Percentiles rank a stretch among this genome's conserved stretches.
Evolutionary conservation across 805 yeast genomes (phyloP).

Genomic region (Torulaspora quercuum): DNA sequence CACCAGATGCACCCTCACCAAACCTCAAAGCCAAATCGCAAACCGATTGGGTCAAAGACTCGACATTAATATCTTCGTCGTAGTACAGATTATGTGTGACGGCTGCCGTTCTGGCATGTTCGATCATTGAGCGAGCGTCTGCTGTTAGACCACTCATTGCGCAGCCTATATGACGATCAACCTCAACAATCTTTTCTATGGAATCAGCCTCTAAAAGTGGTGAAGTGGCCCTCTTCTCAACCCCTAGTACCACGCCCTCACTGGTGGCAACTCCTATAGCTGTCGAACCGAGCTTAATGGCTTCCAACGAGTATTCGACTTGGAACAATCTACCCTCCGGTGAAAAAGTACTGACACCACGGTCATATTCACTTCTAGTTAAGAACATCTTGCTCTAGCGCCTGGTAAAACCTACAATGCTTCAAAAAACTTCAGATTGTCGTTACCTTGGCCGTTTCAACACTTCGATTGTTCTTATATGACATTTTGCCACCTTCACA

Average conservation of each 20-base stretch:
- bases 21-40: slow-evolving; percentile 95
- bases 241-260: slow-evolving; percentile 94
- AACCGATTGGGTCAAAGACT: slow-evolving; percentile 90
- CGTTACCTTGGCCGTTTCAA: background rate
- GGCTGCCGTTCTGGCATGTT: slow-evolving; percentile 90
- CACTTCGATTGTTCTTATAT: background rate
- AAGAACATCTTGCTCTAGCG: slow-evolving; percentile 74
- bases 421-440: background rate
- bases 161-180: slow-evolving; percentile 92
- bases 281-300: slow-evolving; percentile 85
- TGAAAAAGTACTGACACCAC: slow-evolving; percentile 97
- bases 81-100: slow-evolving; percentile 86
- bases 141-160: slow-evolving; percentile 99
- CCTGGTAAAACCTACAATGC: no score
- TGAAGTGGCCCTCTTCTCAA: slow-evolving; percentile 95
- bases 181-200: slow-evolving; percentile 93
- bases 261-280: slow-evolving; percentile 95
- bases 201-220: slow-evolving; percentile 85
- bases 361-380: slow-evolving; percentile 98
- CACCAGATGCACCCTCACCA: slow-evolving; percentile 97
- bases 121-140: slow-evolving; percentile 97
- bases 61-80: slow-evolving; percentile 89
- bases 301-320: slow-evolving; percentile 96
- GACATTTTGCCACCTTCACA: slow-evolving; percentile 13
- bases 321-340: slow-evolving; percentile 98